These are phyloP conservation scores for Fusarium tuaranense DNA, from an alignment of 2,329 filamentous ascomycete species.

Conservation along the genomic window DNA sequence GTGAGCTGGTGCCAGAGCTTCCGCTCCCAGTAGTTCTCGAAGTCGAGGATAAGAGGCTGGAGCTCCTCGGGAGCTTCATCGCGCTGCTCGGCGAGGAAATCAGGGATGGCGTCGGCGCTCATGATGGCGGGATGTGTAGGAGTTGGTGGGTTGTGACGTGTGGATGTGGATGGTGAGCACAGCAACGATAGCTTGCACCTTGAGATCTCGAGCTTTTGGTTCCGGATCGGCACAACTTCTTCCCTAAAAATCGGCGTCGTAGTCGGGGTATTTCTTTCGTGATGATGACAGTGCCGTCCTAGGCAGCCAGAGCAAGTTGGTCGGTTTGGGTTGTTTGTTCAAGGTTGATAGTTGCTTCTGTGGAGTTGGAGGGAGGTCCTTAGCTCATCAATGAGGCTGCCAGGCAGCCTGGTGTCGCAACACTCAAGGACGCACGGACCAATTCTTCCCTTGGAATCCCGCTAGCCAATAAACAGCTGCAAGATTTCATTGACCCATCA, in stretches of 20 bases:
- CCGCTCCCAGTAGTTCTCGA: constrained; percentile 97
- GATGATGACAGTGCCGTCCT: not conserved
- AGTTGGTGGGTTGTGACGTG: constrained; percentile 20
- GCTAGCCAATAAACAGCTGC: constrained; percentile 29
- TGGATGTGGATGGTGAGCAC: constrained; percentile 35
- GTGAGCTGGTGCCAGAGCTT: constrained; percentile 99
- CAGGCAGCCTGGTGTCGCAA: constrained; percentile 54
- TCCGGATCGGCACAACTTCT: not conserved
- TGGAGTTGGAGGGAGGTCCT: constrained; percentile 38
- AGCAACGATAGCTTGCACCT: constrained; percentile 40
- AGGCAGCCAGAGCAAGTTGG: not conserved
- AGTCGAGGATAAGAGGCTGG: constrained; percentile 87
- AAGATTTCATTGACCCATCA: constrained; percentile 40
- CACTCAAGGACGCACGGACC: constrained; percentile 41
- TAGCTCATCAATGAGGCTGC: constrained; percentile 51
- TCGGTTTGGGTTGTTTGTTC: constrained; percentile 13
- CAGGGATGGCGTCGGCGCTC: constrained; percentile 88
- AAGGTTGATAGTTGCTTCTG: constrained; percentile 31
- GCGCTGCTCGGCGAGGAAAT: constrained; percentile 92
- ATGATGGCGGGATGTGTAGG: constrained; percentile 60
- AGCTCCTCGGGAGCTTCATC: constrained; percentile 89
- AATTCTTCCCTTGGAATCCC: not conserved
- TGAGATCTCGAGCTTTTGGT: constrained; percentile 11
- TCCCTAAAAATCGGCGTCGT: not conserved
- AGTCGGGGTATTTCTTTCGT: not conserved